Evolutionary conservation across 176 grass and related monocot genomes (phyloP), one percentile per base, ranked within the genome.

Genomic region (Musa beccarii): DNA sequence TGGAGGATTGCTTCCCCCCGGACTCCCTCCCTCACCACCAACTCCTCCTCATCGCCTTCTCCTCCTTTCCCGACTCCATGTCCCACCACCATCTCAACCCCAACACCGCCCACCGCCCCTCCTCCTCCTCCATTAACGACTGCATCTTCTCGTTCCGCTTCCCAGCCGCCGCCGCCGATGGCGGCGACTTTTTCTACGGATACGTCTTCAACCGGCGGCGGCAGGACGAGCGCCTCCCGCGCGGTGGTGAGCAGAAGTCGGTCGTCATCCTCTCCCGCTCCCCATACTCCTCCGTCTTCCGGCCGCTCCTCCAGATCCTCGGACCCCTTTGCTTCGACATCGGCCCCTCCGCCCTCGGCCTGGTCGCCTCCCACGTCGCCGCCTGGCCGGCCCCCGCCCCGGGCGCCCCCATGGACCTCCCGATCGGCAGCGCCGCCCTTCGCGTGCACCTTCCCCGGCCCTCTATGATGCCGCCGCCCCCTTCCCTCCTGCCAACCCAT

Each of bases 21-120:
- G 82, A 76, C 78, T 80, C 95, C 74, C 90, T 92, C 10, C 68
- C 83, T 57, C 52, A 82, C 52, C 71, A 70, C 80, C 86, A 87
- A 57, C 90, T 89, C 75, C 88, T 86, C 79, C 84, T 98, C 81
- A 84, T 88, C 59, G 84, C 95, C 53, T 98, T 93, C 88, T 98
- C 95, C 82, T 98, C 95, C 71, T 98, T 98, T 84, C 95, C 95
- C 1, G 95, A 98, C 71, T 98, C 95, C 84, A 98, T 93, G 90
- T 98, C 95, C 49, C 90, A 93, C 86, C 95, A 98, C 87, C 89
- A 89, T 57, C 95, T 88, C 72, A 88, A 89, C 79, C 85, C 92
- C 85, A 81, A 85, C 79, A 11, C 71, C 51, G 11, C 71, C 70
- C 87, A 88, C 76, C 85, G 92, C 83, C 77, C 84, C 78, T 12